Evolutionary conservation across 371 early-diverging fungal genomes (phyloP).

Genomic region (Neoconidiobolus thromboides): DNA sequence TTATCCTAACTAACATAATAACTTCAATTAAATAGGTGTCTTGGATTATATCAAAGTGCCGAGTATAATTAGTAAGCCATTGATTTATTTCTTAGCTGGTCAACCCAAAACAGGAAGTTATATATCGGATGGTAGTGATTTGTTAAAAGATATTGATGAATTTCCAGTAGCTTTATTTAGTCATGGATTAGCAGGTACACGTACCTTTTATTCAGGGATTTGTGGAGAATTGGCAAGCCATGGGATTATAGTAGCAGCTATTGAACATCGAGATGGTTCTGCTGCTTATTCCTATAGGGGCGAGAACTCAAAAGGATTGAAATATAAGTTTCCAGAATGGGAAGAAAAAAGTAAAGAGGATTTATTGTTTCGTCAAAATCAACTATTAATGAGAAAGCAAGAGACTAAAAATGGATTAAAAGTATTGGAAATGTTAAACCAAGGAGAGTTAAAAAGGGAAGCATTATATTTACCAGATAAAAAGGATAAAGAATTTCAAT

Average conservation of each 20-base stretch:
- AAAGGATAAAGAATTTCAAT: not conserved
- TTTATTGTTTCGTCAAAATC: slow-evolving; percentile 13
- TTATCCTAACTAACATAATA: too few relatives aligned
- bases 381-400: slow-evolving; percentile 15
- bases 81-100: not conserved
- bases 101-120: slow-evolving; percentile 8
- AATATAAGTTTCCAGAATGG: slow-evolving; percentile 9
- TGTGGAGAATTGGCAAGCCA: slow-evolving; percentile 26
- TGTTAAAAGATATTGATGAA: not conserved
- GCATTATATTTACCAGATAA: not conserved
- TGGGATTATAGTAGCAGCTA: slow-evolving; percentile 26
- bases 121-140: slow-evolving; percentile 8
- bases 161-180: slow-evolving; percentile 18
- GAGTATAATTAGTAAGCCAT: not conserved
- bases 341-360: slow-evolving; percentile 10
- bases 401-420: slow-evolving; percentile 14
- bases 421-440: slow-evolving; percentile 1
- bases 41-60: not conserved
- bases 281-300: slow-evolving; percentile 13
- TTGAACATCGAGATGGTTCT: slow-evolving; percentile 31
- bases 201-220: slow-evolving; percentile 20
- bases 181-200: slow-evolving; percentile 25
- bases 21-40: not conserved
- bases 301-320: slow-evolving; percentile 8
- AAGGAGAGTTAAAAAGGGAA: not conserved